Conservation (phyloP, 73 alveolate species). For the Paramecium sonneborni region DNA sequence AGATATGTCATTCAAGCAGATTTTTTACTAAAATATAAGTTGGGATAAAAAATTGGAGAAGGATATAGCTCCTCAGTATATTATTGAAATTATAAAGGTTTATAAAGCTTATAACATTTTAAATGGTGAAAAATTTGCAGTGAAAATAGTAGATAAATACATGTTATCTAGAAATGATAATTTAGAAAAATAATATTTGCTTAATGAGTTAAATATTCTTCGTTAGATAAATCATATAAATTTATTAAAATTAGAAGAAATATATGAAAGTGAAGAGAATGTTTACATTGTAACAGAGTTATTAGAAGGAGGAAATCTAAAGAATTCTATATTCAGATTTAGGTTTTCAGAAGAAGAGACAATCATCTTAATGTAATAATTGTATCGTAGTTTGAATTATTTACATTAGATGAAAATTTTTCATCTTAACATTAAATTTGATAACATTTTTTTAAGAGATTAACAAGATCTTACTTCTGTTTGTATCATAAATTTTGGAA, state of each 20-base stretch:
- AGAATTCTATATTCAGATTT: background rate
- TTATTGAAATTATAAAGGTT: background rate
- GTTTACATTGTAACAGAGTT: background rate
- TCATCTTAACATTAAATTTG: background rate
- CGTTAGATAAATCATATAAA: background rate
- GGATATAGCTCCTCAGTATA: slow-evolving; percentile 3
- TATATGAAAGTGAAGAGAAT: background rate
- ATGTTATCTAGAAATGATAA: background rate
- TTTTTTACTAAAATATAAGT: background rate
- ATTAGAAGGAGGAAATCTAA: background rate
- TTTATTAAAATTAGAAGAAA: background rate
- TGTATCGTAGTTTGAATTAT: background rate
- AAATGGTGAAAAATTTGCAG: background rate
- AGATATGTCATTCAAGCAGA: background rate
- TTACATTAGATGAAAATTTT: background rate
- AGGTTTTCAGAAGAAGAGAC: slow-evolving; percentile 11
- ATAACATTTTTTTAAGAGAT: background rate
- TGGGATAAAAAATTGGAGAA: background rate
- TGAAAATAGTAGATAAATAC: background rate
- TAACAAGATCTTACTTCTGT: background rate
- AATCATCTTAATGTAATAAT: background rate
- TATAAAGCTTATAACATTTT: background rate
- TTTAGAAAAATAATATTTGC: background rate
- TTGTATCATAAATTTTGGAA: background rate
- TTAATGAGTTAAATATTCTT: background rate